These are phyloP conservation scores for Termitomyces sp. DNA, from an alignment of 768 basidiomycete species.

Conservation along the genomic window DNA sequence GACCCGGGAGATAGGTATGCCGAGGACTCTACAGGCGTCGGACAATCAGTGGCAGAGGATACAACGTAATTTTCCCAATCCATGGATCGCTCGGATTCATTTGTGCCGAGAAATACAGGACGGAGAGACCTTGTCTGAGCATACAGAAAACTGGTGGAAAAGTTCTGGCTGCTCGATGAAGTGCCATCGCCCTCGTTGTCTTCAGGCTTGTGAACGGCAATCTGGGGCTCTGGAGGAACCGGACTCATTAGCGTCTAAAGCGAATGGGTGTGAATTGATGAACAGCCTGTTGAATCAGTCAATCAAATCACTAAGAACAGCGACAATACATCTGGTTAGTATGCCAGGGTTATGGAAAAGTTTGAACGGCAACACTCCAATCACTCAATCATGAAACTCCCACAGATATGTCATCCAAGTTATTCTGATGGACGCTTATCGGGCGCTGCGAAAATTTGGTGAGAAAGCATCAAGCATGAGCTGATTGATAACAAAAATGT, in stretches of 20 bases:
- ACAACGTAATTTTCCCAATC: neutral
- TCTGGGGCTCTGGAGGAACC: neutral
- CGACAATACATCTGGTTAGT: neutral
- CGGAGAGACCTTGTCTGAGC: neutral
- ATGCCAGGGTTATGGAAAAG: too few relatives aligned
- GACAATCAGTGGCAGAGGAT: neutral
- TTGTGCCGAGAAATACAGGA: too few relatives aligned
- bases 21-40: neutral
- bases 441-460: too few relatives aligned
- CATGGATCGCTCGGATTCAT: neutral
- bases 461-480: too few relatives aligned
- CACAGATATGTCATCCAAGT: neutral
- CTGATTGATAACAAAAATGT: too few relatives aligned
- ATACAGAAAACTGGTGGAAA: neutral
- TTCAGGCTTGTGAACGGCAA: neutral
- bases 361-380: too few relatives aligned
- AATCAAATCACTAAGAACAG: neutral
- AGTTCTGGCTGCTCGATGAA: neutral
- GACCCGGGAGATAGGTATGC: neutral
- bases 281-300: neutral
- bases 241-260: neutral
- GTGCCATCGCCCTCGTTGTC: neutral
- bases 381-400: neutral
- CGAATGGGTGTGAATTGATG: neutral
- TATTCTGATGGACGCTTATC: neutral